phyloP scores from a whole-genome alignment of 2,329 filamentous ascomycete genomes.

The Penicillium sp. region DNA sequence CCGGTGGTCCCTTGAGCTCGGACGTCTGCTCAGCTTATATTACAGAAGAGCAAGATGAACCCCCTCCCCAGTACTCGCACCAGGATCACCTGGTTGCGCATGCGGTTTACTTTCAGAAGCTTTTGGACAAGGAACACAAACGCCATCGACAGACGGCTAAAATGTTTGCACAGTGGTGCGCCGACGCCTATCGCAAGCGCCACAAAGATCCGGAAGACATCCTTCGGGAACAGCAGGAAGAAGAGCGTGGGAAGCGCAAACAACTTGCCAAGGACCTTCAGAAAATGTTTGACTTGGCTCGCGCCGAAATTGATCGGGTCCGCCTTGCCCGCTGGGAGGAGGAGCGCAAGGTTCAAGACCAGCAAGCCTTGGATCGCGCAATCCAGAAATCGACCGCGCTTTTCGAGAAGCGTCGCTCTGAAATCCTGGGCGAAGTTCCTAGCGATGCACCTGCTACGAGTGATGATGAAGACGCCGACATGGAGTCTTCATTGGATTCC shows the following conservation, averaged over 20 bases:
- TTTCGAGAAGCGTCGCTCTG: constrained; percentile 43
- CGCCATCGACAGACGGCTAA: constrained; percentile 73
- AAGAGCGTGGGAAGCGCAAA: constrained; percentile 63
- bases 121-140: constrained; percentile 72
- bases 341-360: constrained; percentile 46
- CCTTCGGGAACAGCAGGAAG: constrained; percentile 66
- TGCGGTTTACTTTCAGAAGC: constrained; percentile 69
- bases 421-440: constrained; percentile 51
- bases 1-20: constrained; percentile 67
- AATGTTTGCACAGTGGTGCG: constrained; percentile 57
- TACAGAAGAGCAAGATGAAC: constrained; percentile 67
- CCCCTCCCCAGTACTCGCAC: constrained; percentile 75
- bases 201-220: constrained; percentile 61
- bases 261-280: constrained; percentile 61
- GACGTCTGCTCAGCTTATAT: constrained; percentile 66
- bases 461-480: constrained; percentile 38
- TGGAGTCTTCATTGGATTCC: constrained; percentile 50
- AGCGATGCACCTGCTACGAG: constrained; percentile 66
- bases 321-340: constrained; percentile 55
- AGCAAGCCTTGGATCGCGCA: constrained; percentile 51
- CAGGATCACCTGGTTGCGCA: constrained; percentile 78
- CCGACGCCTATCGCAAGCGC: constrained; percentile 39
- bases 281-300: constrained; percentile 56
- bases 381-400: constrained; percentile 49
- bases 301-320: constrained; percentile 52